These are phyloP conservation scores for Rhipidocladum racemiflorum DNA, from an alignment of 176 grass and related monocot genomes.

Conservation along the genomic window DNA sequence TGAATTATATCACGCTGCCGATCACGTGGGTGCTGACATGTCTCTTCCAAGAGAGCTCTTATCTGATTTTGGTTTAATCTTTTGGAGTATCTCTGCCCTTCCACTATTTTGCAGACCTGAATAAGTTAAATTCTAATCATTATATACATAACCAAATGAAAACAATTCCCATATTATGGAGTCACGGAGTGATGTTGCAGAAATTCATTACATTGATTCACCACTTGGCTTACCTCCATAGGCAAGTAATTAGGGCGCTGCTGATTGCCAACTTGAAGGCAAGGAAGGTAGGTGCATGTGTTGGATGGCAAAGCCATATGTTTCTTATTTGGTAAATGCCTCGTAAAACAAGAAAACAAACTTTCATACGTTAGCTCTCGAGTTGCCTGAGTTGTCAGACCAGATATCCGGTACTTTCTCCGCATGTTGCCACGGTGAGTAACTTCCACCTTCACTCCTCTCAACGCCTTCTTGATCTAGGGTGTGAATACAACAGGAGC, in stretches of 20 bases:
- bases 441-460: slow-evolving; percentile 91
- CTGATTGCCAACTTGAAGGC: slow-evolving; percentile 83
- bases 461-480: slow-evolving; percentile 92
- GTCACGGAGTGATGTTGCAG: not conserved
- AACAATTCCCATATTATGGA: too few relatives aligned
- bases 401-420: slow-evolving; percentile 89
- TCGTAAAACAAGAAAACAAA: not conserved
- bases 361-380: slow-evolving; percentile 69
- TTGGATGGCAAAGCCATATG: slow-evolving; percentile 85
- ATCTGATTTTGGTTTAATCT: slow-evolving; percentile 88
- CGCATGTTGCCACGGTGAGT: slow-evolving; percentile 97
- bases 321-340: slow-evolving; percentile 37
- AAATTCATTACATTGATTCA: not conserved
- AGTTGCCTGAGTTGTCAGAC: slow-evolving; percentile 76
- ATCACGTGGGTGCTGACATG: slow-evolving; percentile 75
- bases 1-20: slow-evolving; percentile 77
- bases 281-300: slow-evolving; percentile 86
- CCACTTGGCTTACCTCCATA: slow-evolving; percentile 64
- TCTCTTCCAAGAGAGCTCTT: slow-evolving; percentile 75
- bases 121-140: not conserved
- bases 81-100: slow-evolving; percentile 89
- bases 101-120: slow-evolving; percentile 96
- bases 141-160: too few relatives aligned
- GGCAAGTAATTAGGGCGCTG: slow-evolving; percentile 92
- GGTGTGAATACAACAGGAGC: not conserved